Conservation (phyloP, 768 basidiomycete genomes). For the Phanerodontia chrysosporium region DNA sequence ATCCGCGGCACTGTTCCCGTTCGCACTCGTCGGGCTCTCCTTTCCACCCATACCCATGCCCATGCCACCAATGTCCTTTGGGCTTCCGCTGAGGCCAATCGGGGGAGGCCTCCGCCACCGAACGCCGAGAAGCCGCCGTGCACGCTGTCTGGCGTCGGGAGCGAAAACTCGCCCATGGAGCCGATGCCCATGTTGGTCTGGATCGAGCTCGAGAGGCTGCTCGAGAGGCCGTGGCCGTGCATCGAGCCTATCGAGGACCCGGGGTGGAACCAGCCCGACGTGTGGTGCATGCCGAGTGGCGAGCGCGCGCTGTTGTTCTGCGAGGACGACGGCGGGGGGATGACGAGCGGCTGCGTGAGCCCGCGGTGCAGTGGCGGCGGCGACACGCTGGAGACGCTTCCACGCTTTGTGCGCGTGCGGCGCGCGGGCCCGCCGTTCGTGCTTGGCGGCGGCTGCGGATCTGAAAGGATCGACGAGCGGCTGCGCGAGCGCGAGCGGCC, state of each 20-base stretch:
- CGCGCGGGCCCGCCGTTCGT: conserved; percentile 40
- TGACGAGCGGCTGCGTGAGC: conserved; percentile 66
- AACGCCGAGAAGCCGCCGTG: conserved; percentile 25
- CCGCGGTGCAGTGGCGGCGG: conserved; percentile 40
- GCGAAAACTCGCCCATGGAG: conserved; percentile 19
- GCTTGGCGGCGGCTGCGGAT: conserved; percentile 17
- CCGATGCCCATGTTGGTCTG: conserved; percentile 4
- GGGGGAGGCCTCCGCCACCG: conserved; percentile 16
- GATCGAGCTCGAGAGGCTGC: not conserved
- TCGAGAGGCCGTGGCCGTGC: not conserved
- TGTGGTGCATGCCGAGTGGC: conserved; percentile 29
- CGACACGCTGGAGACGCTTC: conserved; percentile 53
- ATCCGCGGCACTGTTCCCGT: conserved; percentile 21
- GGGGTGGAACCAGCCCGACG: conserved; percentile 22
- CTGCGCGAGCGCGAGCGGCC: conserved; percentile 10
- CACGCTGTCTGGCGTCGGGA: conserved; percentile 28
- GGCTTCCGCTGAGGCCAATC: conserved; percentile 23
- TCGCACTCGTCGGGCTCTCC: conserved; percentile 10
- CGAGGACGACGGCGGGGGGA: conserved; percentile 39
- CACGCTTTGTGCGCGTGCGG: conserved; percentile 43
- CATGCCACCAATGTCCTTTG: conserved; percentile 29
- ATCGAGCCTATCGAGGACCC: conserved; percentile 8
- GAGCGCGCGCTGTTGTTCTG: conserved; percentile 21
- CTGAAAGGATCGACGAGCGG: conserved; percentile 27
- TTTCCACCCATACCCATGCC: conserved; percentile 3